Evolutionary conservation across 2,329 filamentous ascomycete genomes (phyloP).

Genomic region (Endocalyx cinctus): DNA sequence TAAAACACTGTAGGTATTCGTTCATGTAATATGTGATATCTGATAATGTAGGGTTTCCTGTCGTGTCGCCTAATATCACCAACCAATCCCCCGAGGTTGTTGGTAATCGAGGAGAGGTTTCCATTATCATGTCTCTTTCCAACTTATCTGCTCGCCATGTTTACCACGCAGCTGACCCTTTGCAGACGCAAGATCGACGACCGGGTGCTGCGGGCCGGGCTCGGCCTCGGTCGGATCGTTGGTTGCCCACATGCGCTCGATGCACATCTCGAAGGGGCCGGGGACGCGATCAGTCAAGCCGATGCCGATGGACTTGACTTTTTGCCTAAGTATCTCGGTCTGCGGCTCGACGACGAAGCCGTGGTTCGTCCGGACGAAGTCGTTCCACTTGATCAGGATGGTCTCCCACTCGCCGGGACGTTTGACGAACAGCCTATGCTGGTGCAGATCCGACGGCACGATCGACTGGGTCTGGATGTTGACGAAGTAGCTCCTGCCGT

Average conservation of each 20-base stretch:
- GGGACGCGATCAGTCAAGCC: slow-evolving; percentile 85
- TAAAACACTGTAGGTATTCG: too few relatives aligned
- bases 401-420: slow-evolving; percentile 90
- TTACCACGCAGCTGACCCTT: slow-evolving; percentile 36
- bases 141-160: slow-evolving; percentile 37
- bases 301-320: slow-evolving; percentile 79
- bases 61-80: too few relatives aligned
- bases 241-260: slow-evolving; percentile 87
- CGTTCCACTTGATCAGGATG: slow-evolving; percentile 81
- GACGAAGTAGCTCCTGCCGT: slow-evolving; percentile 87
- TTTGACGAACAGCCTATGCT: slow-evolving; percentile 80
- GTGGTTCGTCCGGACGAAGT: slow-evolving; percentile 93
- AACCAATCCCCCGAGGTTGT: too few relatives aligned
- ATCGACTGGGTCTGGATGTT: slow-evolving; percentile 95
- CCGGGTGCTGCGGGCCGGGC: too few relatives aligned
- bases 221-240: slow-evolving; percentile 51
- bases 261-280: slow-evolving; percentile 80
- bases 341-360: slow-evolving; percentile 91
- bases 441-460: slow-evolving; percentile 91
- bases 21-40: too few relatives aligned
- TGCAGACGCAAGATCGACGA: too few relatives aligned
- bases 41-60: too few relatives aligned
- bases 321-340: slow-evolving; percentile 80
- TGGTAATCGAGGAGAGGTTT: too few relatives aligned
- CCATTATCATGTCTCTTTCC: slow-evolving; percentile 28